Conservation (phyloP, 2,329 filamentous ascomycete species). For the Aplosporella prunicola region DNA sequence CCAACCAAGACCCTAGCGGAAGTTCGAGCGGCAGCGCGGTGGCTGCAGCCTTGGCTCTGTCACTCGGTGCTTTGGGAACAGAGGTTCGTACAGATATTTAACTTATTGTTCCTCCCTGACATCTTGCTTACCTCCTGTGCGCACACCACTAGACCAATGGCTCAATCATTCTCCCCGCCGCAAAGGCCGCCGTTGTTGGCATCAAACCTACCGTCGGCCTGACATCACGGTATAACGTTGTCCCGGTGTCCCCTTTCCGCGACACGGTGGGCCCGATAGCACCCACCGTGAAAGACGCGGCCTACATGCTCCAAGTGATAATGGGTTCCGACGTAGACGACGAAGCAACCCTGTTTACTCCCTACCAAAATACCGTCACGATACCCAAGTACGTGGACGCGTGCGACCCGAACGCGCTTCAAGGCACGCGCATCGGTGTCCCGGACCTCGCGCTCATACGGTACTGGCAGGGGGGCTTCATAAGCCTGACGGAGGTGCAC, state of each 20-base stretch:
- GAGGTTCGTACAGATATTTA: constrained; percentile 31
- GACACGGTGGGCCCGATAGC: constrained; percentile 51
- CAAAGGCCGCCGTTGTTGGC: constrained; percentile 59
- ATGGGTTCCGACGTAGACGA: constrained; percentile 43
- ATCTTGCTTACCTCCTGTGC: neutral
- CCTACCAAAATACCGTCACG: constrained; percentile 31
- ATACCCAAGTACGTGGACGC: constrained; percentile 54
- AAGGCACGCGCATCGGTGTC: constrained; percentile 54
- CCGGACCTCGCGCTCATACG: constrained; percentile 49
- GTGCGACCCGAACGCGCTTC: constrained; percentile 44
- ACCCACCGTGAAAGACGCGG: constrained; percentile 49
- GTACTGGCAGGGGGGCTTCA: no score
- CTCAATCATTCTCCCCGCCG: constrained; percentile 57
- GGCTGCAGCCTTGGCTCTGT: constrained; percentile 48
- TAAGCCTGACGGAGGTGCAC: constrained; percentile 23
- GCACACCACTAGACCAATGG: constrained; percentile 43
- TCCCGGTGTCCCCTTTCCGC: constrained; percentile 53
- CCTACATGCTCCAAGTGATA: constrained; percentile 50
- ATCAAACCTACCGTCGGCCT: constrained; percentile 47
- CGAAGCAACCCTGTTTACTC: constrained; percentile 52
- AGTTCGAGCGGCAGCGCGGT: constrained; percentile 56
- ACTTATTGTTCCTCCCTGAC: neutral
- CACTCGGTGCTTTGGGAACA: constrained; percentile 50
- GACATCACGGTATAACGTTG: constrained; percentile 43
- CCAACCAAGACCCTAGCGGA: constrained; percentile 52